Evolutionary conservation across 352 stramenopile genomes (phyloP).

Genomic region (Phytopythium delawarense): DNA sequence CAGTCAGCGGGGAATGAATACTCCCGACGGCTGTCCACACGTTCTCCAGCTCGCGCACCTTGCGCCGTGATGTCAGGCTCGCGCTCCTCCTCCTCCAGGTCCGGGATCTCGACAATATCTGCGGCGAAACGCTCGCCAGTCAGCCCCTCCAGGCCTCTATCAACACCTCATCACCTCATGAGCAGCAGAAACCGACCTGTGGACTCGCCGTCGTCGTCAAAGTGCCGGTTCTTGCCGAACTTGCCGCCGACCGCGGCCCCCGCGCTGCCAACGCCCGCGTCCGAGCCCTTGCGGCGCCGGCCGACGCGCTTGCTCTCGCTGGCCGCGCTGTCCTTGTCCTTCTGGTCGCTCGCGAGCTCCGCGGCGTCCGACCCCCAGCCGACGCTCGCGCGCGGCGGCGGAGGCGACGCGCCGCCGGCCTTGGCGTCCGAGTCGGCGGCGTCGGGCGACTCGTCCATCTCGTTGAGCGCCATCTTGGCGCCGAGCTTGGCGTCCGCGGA

Average conservation of each 20-base stretch:
- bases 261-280: slow-evolving; percentile 11
- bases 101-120: slow-evolving; percentile 81
- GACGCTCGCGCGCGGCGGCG: slow-evolving; percentile 55
- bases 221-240: slow-evolving; percentile 56
- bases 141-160: not conserved
- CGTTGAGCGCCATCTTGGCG: slow-evolving; percentile 13
- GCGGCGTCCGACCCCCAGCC: slow-evolving; percentile 46
- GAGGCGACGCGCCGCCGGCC: slow-evolving; percentile 12
- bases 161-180: not conserved
- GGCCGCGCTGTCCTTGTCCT: slow-evolving; percentile 13
- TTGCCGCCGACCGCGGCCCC: slow-evolving; percentile 30
- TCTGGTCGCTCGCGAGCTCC: slow-evolving; percentile 22
- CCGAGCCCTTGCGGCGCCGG: slow-evolving; percentile 53
- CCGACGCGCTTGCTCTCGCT: slow-evolving; percentile 48
- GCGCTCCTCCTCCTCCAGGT: slow-evolving; percentile 78
- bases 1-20: not conserved
- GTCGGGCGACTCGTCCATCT: slow-evolving; percentile 48
- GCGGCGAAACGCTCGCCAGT: not conserved
- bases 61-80: slow-evolving; percentile 72
- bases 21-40: too few species aligned
- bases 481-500: not conserved
- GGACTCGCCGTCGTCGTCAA: slow-evolving; percentile 64
- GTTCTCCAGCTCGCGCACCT: slow-evolving; percentile 15
- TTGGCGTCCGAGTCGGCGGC: slow-evolving; percentile 33
- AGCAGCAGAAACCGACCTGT: slow-evolving; percentile 23